These are phyloP conservation scores for Backusella liffmaniae DNA, from an alignment of 192 early-diverging fungal species.

Conservation along the genomic window DNA sequence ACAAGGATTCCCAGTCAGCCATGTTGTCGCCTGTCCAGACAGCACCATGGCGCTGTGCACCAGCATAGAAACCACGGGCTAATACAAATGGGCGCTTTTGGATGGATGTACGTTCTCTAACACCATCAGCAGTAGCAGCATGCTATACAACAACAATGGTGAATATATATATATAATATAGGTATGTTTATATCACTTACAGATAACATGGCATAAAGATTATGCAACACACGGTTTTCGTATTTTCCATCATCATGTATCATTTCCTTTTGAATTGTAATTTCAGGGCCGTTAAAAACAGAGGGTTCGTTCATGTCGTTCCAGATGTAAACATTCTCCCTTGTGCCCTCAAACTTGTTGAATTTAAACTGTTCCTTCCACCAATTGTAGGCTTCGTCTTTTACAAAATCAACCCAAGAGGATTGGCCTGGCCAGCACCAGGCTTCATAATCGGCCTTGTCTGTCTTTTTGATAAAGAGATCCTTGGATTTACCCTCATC, in stretches of 20 bases:
- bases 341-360: constrained; percentile 82
- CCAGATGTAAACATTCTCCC: constrained; percentile 85
- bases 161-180: background rate
- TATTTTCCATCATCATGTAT: constrained; percentile 74
- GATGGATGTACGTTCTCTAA: constrained; percentile 57
- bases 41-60: constrained; percentile 92
- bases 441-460: constrained; percentile 79
- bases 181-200: constrained; percentile 31
- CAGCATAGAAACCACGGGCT: constrained; percentile 95
- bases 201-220: constrained; percentile 86
- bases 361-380: constrained; percentile 78
- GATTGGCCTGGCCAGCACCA: constrained; percentile 98
- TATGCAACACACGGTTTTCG: constrained; percentile 97
- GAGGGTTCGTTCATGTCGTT: constrained; percentile 99
- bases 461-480: constrained; percentile 77
- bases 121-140: constrained; percentile 81
- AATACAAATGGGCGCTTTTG: constrained; percentile 88
- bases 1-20: constrained; percentile 87
- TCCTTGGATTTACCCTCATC: constrained; percentile 74
- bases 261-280: constrained; percentile 93
- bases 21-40: constrained; percentile 99
- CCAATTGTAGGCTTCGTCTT: constrained; percentile 75
- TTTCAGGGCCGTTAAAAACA: constrained; percentile 96
- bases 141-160: constrained; percentile 45
- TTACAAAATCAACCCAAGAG: constrained; percentile 90